phyloP scores from a whole-genome alignment of 441 rosid genomes.

The Erysimum cheiri region DNA sequence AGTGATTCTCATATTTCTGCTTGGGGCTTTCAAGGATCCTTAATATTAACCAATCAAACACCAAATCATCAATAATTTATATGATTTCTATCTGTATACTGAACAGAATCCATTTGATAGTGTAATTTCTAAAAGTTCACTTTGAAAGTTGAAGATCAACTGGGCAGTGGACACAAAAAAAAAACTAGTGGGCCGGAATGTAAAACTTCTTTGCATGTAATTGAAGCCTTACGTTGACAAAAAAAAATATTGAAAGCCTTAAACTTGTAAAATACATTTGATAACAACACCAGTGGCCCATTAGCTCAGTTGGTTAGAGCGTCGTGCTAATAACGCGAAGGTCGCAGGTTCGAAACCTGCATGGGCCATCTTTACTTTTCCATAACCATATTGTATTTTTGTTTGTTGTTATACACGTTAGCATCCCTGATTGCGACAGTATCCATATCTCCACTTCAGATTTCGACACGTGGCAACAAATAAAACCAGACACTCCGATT shows the following conservation, averaged over 20 bases:
- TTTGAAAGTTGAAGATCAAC: neutral
- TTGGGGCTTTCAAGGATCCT: neutral
- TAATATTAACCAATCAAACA: too few species aligned
- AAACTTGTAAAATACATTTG: too few species aligned
- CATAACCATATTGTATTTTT: too few species aligned
- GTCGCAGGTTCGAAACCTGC: constrained; percentile 85
- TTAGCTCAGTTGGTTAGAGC: constrained; percentile 95
- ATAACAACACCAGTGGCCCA: too few species aligned
- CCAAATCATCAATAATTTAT: too few species aligned
- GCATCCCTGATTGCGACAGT: constrained; percentile 13
- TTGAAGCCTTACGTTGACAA: too few species aligned
- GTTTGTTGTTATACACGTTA: neutral
- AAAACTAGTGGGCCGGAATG: neutral
- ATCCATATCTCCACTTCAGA: constrained; percentile 30
- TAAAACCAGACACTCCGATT: constrained; percentile 29
- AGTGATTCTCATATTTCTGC: neutral
- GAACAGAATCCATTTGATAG: too few species aligned
- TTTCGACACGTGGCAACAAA: constrained; percentile 34
- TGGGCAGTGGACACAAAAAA: neutral
- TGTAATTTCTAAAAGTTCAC: too few species aligned
- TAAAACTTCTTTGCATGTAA: neutral
- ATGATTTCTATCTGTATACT: too few species aligned
- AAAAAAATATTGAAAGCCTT: too few species aligned
- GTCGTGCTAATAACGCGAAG: constrained; percentile 96
- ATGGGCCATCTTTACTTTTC: constrained; percentile 49